Percentiles rank a stretch among this genome's conserved stretches.
These are phyloP conservation scores for Bretschneidera sinensis DNA, from an alignment of 345 rosid genomes.

Conservation along the genomic window DNA sequence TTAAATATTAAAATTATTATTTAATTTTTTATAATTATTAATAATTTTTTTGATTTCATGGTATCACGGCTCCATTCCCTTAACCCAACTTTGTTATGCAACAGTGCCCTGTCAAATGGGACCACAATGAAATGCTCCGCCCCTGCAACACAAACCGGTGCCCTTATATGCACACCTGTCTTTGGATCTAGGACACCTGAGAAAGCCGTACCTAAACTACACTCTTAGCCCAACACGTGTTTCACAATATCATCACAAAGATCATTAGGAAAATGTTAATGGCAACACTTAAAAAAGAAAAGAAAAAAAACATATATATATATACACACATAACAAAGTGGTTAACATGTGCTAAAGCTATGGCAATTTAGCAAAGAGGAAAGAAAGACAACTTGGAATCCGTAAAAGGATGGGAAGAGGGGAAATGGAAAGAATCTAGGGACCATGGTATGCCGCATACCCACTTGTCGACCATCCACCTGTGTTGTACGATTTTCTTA, in stretches of 20 bases:
- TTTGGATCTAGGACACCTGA: constrained; percentile 39
- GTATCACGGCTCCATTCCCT: too few relatives aligned
- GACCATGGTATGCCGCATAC: constrained; percentile 23
- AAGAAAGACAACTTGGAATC: constrained; percentile 42
- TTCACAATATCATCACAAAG: background rate
- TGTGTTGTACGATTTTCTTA: constrained; percentile 10
- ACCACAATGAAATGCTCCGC: too few relatives aligned
- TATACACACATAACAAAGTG: too few relatives aligned
- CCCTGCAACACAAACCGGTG: too few relatives aligned
- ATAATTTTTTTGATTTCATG: too few relatives aligned
- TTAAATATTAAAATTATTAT: too few relatives aligned
- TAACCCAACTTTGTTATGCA: too few relatives aligned
- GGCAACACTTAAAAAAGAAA: too few relatives aligned
- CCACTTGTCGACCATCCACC: constrained; percentile 34
- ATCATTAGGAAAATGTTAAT: constrained; percentile 11
- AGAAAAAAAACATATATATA: too few relatives aligned
- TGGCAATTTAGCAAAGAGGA: constrained; percentile 12
- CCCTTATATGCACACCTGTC: too few relatives aligned
- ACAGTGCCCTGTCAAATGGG: too few relatives aligned
- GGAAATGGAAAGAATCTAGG: constrained; percentile 3
- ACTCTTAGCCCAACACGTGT: constrained; percentile 28
- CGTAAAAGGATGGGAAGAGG: constrained; percentile 14
- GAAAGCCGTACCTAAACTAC: constrained; percentile 18
- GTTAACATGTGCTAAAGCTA: constrained; percentile 56
- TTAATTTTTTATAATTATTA: too few relatives aligned